Conservation (phyloP, 2,329 filamentous ascomycete genomes). For the Fusarium verrucosum region DNA sequence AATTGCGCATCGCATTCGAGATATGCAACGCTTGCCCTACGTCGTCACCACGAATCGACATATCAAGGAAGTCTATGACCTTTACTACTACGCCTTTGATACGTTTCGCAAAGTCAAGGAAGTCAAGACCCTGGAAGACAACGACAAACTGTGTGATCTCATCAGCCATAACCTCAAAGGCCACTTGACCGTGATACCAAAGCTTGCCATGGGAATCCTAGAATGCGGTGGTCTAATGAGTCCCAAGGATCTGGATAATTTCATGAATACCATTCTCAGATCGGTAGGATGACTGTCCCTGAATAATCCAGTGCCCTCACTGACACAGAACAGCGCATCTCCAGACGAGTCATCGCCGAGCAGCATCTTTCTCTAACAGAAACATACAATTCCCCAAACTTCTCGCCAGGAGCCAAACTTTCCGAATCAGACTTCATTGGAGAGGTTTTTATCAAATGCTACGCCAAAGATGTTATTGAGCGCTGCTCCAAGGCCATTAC, state of each 20-base stretch:
- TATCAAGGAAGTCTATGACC: conserved; percentile 92
- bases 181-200: conserved; percentile 92
- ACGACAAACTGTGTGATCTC: conserved; percentile 84
- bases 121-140: conserved; percentile 86
- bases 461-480: conserved; percentile 87
- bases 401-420: conserved; percentile 81
- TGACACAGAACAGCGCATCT: conserved; percentile 74
- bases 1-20: conserved; percentile 90
- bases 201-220: conserved; percentile 91
- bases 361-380: conserved; percentile 96
- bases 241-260: conserved; percentile 82
- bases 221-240: conserved; percentile 88
- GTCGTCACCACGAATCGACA: conserved; percentile 96
- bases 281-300: conserved; percentile 68
- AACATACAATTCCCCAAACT: conserved; percentile 90
- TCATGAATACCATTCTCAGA: conserved; percentile 93
- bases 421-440: conserved; percentile 86
- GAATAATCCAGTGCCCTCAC: background rate
- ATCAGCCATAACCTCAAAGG: conserved; percentile 83
- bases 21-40: conserved; percentile 97
- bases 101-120: conserved; percentile 84
- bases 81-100: conserved; percentile 98
- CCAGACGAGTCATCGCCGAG: conserved; percentile 94
- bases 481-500: conserved; percentile 81
- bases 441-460: conserved; percentile 93